Evolutionary conservation across 83 land plant genomes (phyloP).

Genomic region (Thuja plicata): DNA sequence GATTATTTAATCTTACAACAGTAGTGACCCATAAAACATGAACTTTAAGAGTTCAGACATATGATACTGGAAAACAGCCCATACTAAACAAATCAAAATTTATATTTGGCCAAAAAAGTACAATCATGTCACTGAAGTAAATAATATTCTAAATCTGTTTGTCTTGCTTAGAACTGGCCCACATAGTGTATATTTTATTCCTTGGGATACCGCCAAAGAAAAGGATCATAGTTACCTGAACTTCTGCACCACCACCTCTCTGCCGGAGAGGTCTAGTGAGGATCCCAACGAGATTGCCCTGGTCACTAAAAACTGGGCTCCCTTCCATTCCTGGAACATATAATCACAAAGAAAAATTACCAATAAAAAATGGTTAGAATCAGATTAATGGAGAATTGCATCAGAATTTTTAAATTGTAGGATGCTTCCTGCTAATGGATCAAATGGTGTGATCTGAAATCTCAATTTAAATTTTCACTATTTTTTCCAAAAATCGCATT

Average conservation of each 20-base stretch:
- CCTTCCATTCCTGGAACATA: slow-evolving; percentile 90
- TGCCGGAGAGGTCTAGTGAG: slow-evolving; percentile 75
- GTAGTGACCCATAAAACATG: background rate
- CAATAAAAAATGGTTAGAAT: background rate
- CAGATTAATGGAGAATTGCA: no score
- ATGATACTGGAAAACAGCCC: background rate
- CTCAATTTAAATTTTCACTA: no score
- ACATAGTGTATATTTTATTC: background rate
- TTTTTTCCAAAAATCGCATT: no score
- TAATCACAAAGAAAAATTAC: background rate
- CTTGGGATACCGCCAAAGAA: background rate
- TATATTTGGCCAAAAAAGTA: background rate
- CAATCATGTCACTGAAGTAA: background rate
- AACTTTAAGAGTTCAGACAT: background rate
- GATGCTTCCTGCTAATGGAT: no score
- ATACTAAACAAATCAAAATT: background rate
- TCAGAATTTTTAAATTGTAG: no score
- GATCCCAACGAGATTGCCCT: slow-evolving; percentile 66
- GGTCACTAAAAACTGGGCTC: slow-evolving; percentile 69
- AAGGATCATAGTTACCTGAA: slow-evolving; percentile 60
- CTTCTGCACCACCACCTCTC: slow-evolving; percentile 70
- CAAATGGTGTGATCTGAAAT: no score
- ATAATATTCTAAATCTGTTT: background rate
- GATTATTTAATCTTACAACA: background rate
- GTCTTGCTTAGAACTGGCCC: background rate